A percentile compares a stretch with the other conserved stretches of the same genome.
Conservation (phyloP, 805 yeast species). For the Huiozyma naganishii region DNA sequence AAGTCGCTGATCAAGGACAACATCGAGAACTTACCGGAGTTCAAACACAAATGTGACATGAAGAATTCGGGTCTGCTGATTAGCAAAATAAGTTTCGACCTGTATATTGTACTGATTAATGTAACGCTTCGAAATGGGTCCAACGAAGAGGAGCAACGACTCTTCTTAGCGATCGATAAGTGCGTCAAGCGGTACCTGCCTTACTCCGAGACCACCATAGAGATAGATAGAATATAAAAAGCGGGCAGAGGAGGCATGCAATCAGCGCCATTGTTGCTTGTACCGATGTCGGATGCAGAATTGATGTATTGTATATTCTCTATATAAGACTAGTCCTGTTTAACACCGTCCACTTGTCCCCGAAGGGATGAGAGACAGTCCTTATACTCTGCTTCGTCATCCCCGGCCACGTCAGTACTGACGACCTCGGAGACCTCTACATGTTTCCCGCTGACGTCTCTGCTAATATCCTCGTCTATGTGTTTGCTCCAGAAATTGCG, state of each 20-base stretch:
- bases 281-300: no score
- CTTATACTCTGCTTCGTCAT: conserved; percentile 34
- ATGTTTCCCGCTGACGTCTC: conserved; percentile 30
- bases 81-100: conserved; percentile 51
- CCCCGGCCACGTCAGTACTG: conserved; percentile 17
- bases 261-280: no score
- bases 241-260: neutral
- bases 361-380: conserved; percentile 36
- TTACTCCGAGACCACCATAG: conserved; percentile 24
- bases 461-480: conserved; percentile 41
- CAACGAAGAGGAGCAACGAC: conserved; percentile 52
- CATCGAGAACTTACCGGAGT: conserved; percentile 40
- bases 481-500: conserved; percentile 47
- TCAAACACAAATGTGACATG: conserved; percentile 39
- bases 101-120: conserved; percentile 46
- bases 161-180: conserved; percentile 30
- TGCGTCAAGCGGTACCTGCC: conserved; percentile 17
- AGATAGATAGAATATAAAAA: conserved; percentile 12
- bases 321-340: neutral
- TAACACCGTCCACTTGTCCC: conserved; percentile 26
- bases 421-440: conserved; percentile 4
- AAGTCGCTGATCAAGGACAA: conserved; percentile 33
- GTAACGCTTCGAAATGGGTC: conserved; percentile 59
- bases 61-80: conserved; percentile 35
- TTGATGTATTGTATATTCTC: neutral